A percentile compares a stretch with the other conserved stretches of the same genome.
phyloP scores from a whole-genome alignment of 2,329 filamentous ascomycete genomes.

The Colletotrichum tropicicola region DNA sequence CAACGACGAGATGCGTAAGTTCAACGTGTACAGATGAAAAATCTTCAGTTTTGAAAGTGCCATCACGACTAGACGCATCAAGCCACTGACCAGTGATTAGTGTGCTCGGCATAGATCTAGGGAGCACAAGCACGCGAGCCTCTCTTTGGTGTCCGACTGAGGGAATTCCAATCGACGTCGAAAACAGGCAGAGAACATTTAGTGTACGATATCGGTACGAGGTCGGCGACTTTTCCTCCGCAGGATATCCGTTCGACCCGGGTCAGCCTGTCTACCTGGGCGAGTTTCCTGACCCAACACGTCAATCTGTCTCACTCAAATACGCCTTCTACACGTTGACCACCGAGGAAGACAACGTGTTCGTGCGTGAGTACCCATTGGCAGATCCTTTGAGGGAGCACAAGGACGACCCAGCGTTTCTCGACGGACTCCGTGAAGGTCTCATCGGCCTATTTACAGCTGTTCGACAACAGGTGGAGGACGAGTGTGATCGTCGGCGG shows the following conservation, averaged over 20 bases:
- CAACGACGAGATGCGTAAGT: no score
- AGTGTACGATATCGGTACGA: neutral
- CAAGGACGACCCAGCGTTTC: neutral
- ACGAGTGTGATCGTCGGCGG: neutral
- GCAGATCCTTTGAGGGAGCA: neutral
- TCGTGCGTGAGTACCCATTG: neutral
- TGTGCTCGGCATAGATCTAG: conserved; percentile 32
- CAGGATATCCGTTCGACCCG: conserved; percentile 32
- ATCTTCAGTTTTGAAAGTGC: no score
- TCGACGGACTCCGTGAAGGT: neutral
- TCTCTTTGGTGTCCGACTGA: conserved; percentile 15
- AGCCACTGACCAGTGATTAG: neutral
- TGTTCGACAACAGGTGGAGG: neutral
- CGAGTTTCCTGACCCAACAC: conserved; percentile 7
- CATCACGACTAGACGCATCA: no score
- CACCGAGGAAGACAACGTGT: neutral
- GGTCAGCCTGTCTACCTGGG: conserved; percentile 18
- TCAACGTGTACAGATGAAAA: no score
- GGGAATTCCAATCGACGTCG: neutral
- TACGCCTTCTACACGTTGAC: conserved; percentile 31
- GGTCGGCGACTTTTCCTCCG: conserved; percentile 30
- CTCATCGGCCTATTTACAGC: neutral
- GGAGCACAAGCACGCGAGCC: conserved; percentile 32
- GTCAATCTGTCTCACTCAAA: conserved; percentile 28
- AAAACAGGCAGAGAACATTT: neutral